These are phyloP conservation scores for Nepenthes mirabilis DNA, from an alignment of 148 eudicot genomes.

Conservation along the genomic window DNA sequence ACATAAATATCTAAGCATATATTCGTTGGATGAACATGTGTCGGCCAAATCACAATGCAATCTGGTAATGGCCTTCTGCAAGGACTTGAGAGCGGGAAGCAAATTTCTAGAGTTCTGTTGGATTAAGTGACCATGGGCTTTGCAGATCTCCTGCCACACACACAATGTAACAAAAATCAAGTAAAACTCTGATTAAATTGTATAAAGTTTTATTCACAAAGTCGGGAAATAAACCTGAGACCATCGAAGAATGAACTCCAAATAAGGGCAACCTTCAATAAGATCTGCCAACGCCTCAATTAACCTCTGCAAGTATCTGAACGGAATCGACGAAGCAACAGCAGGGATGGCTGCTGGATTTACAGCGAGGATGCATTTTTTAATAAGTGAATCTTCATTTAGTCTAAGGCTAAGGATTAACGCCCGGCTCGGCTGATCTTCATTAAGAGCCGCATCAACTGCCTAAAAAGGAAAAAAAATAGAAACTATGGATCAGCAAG, in stretches of 20 bases:
- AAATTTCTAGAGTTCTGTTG: slow-evolving; percentile 67
- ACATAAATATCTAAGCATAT: slow-evolving; percentile 71
- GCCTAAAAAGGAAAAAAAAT: slow-evolving; percentile 36
- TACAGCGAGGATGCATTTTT: slow-evolving; percentile 62
- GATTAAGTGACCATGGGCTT: slow-evolving; percentile 67
- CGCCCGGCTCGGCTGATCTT: slow-evolving; percentile 71
- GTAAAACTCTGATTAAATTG: not conserved
- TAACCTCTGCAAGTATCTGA: slow-evolving; percentile 71
- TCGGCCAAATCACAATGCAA: slow-evolving; percentile 91
- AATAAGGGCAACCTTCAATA: slow-evolving; percentile 63
- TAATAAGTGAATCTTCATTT: slow-evolving; percentile 70
- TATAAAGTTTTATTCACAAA: no score
- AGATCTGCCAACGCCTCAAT: slow-evolving; percentile 80
- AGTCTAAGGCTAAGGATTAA: slow-evolving; percentile 75
- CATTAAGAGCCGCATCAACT: slow-evolving; percentile 68
- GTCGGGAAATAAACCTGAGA: slow-evolving; percentile 45
- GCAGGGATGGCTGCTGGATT: slow-evolving; percentile 62
- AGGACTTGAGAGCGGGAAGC: slow-evolving; percentile 80
- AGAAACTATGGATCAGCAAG: not conserved
- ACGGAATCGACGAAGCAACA: slow-evolving; percentile 69
- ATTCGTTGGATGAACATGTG: slow-evolving; percentile 87
- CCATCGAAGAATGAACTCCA: slow-evolving; percentile 91
- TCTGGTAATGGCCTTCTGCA: slow-evolving; percentile 81
- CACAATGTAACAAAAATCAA: slow-evolving; percentile 4
- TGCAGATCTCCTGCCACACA: slow-evolving; percentile 68